phyloP scores from a whole-genome alignment of 805 yeast species.

The Metschnikowia cerradonensis region DNA sequence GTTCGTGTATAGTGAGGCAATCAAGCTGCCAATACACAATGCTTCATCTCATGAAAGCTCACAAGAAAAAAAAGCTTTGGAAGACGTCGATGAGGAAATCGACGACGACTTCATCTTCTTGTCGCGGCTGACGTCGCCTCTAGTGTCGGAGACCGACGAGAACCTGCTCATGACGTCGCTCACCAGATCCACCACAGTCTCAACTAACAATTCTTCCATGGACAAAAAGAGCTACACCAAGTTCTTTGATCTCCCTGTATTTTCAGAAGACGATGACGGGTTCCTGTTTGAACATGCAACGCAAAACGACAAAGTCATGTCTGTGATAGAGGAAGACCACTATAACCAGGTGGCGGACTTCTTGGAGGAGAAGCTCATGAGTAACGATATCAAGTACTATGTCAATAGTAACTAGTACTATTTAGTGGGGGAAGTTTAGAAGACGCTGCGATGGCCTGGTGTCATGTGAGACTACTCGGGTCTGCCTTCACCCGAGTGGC shows the following conservation, averaged over 20 bases:
- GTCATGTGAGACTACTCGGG: background rate
- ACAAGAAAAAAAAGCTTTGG: conserved; percentile 5
- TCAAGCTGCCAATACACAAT: background rate
- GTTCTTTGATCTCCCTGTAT: conserved; percentile 34
- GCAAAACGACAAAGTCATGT: conserved; percentile 18
- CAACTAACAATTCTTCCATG: conserved; percentile 26
- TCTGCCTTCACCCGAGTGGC: background rate
- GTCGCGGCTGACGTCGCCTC: conserved; percentile 38
- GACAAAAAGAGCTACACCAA: conserved; percentile 14
- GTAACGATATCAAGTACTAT: conserved; percentile 36
- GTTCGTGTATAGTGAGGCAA: background rate
- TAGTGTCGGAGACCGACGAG: conserved; percentile 28
- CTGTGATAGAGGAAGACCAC: conserved; percentile 31
- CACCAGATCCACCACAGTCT: conserved; percentile 41
- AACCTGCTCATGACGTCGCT: conserved; percentile 37
- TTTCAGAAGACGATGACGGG: conserved; percentile 19
- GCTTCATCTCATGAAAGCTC: background rate
- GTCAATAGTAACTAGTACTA: conserved; percentile 13
- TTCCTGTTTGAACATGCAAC: conserved; percentile 17
- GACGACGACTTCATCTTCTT: conserved; percentile 24
- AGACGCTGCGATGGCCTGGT: conserved; percentile 5
- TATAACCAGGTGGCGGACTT: conserved; percentile 40
- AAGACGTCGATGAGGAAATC: conserved; percentile 16
- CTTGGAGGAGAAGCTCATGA: conserved; percentile 37
- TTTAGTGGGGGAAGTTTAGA: background rate